Conservation (phyloP, 257 asterid genomes). For the Solanum raphanifolium region DNA sequence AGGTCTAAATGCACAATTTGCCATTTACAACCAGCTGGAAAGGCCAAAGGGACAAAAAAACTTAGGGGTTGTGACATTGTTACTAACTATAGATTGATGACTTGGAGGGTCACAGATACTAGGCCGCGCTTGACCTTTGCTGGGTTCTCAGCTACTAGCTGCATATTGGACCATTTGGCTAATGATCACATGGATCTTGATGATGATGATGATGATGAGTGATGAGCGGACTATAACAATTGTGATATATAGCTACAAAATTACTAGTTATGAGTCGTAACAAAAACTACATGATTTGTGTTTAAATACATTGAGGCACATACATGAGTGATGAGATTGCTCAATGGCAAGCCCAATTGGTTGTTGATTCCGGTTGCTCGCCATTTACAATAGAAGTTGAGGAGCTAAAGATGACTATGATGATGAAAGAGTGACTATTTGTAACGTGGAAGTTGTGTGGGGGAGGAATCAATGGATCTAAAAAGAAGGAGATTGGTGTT, state of each 20-base stretch:
- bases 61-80: slow-evolving; percentile 13
- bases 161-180: slow-evolving; percentile 45
- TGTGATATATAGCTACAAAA: not conserved
- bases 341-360: not conserved
- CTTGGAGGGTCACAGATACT: slow-evolving; percentile 43
- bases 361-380: not conserved
- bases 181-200: not conserved
- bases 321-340: not conserved
- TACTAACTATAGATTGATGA: slow-evolving; percentile 25
- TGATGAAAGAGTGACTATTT: slow-evolving; percentile 13
- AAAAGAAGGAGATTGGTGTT: slow-evolving; percentile 60
- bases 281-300: not conserved
- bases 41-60: slow-evolving; percentile 46
- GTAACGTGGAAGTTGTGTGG: slow-evolving; percentile 19
- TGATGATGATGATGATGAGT: not conserved
- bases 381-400: not conserved
- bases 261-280: not conserved
- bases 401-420: not conserved
- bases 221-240: not conserved
- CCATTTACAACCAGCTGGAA: slow-evolving; percentile 37
- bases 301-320: not conserved
- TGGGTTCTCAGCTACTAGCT: slow-evolving; percentile 46
- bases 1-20: slow-evolving; percentile 40
- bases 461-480: slow-evolving; percentile 7
- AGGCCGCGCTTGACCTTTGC: slow-evolving; percentile 24